Base-by-base conservation (phyloP, 352 stramenopile species). In the Pythium brassicae region DNA sequence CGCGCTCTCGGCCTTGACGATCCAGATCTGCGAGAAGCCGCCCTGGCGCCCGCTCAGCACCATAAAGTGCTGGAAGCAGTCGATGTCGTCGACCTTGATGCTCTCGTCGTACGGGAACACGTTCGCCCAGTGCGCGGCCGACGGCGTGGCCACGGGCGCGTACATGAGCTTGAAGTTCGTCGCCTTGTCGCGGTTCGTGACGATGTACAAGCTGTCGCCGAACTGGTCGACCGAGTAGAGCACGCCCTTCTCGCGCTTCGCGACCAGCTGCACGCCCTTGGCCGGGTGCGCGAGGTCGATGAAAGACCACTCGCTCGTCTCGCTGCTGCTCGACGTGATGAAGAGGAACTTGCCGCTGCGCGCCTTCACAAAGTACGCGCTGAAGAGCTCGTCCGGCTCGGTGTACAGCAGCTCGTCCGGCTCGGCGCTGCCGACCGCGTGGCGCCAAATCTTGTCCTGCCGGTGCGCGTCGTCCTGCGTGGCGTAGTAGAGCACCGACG, bases 351-450 rank as follows among this genome's bases (percentile, higher is more conserved):
- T 92, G 27, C 81, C 83, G 58, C 94, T 97, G 53, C 89, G 81
- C 26, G 88, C 88, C 72, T 98, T 99, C 47, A 70, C 66, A 57
- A 98, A 93, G 59, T 83, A 86, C 19, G 96, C 70, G 66, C 83
- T 97, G 69, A 92, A 99, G 19, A 97, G 71, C 62, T 97, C 87
- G 77, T 99, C 95, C 19, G 83, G 64, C 71, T 99, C 96, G 51
- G 92, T 93, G 72, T 97, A 97, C 0, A 99, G 63, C 47, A 98
- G 75, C 59, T 96, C 74, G 69, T 98, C 90, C 8, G 68, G 57
- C 53, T 71, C 63, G 55, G 50, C 72, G 10, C 69, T 80, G 57
- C 91, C 89, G 37, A 99, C 67, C 27, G 76, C 71, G 68, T 98
- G 86, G 52, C 85, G 74, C 80, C 92, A 99, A 19, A 99, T 57